These are phyloP conservation scores for Lipomyces spencermartinsiae DNA, from an alignment of 805 yeast genomes.

Conservation along the genomic window DNA sequence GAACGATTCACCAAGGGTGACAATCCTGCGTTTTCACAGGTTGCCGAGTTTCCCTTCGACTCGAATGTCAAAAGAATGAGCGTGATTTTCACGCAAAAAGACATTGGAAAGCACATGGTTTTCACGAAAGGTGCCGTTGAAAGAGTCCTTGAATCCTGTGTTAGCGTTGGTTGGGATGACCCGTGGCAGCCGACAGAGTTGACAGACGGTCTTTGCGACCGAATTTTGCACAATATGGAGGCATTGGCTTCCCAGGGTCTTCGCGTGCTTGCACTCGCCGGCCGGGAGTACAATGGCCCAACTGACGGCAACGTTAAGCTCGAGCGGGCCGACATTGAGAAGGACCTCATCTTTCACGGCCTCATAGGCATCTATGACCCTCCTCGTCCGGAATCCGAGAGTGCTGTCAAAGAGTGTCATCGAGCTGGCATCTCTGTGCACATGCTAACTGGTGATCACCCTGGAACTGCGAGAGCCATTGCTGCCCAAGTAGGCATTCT, in stretches of 20 bases:
- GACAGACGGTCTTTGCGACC: slow-evolving; percentile 50
- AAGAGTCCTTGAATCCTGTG: slow-evolving; percentile 52
- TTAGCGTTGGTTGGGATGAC: slow-evolving; percentile 52
- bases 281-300: slow-evolving; percentile 47
- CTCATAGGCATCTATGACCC: slow-evolving; percentile 96
- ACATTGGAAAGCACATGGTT: slow-evolving; percentile 35
- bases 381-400: slow-evolving; percentile 84
- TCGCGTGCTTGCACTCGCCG: slow-evolving; percentile 70
- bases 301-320: slow-evolving; percentile 45
- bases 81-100: slow-evolving; percentile 52
- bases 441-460: slow-evolving; percentile 95
- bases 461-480: slow-evolving; percentile 83
- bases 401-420: slow-evolving; percentile 73
- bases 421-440: slow-evolving; percentile 94
- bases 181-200: slow-evolving; percentile 78
- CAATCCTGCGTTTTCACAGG: slow-evolving; percentile 51
- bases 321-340: slow-evolving; percentile 40
- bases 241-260: slow-evolving; percentile 67
- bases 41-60: slow-evolving; percentile 74
- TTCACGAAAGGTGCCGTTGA: slow-evolving; percentile 63
- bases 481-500: slow-evolving; percentile 92
- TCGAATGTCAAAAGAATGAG: slow-evolving; percentile 75
- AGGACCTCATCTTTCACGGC: slow-evolving; percentile 72
- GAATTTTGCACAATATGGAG: slow-evolving; percentile 63
- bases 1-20: slow-evolving; percentile 42